These are phyloP conservation scores for Alternaria viburni DNA, from an alignment of 2,329 filamentous ascomycete species.

Conservation along the genomic window DNA sequence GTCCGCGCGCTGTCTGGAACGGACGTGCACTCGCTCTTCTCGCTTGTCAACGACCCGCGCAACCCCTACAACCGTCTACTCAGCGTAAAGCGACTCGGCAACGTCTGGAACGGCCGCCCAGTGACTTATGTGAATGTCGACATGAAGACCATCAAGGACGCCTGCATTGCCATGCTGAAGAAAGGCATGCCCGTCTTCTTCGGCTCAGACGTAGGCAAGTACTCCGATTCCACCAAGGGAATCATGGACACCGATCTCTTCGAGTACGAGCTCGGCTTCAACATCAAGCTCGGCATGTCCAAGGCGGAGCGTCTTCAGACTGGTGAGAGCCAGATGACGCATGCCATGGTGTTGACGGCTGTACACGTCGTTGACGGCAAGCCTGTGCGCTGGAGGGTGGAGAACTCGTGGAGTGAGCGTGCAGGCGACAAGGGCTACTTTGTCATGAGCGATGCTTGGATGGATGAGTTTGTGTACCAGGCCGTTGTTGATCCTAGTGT, in stretches of 20 bases:
- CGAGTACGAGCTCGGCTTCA: constrained; percentile 85
- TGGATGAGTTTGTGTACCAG: constrained; percentile 78
- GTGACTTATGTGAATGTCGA: constrained; percentile 85
- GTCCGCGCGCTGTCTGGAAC: constrained; percentile 65
- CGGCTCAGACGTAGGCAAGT: constrained; percentile 86
- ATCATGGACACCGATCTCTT: constrained; percentile 81
- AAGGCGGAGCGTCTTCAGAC: constrained; percentile 77
- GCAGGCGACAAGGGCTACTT: constrained; percentile 83
- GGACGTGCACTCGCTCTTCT: constrained; percentile 74
- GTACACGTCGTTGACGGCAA: constrained; percentile 76
- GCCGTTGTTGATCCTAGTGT: constrained; percentile 77
- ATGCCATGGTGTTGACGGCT: constrained; percentile 89
- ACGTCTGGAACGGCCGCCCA: constrained; percentile 76
- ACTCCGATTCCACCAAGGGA: constrained; percentile 69
- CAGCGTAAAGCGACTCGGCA: constrained; percentile 79
- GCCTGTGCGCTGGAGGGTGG: constrained; percentile 79
- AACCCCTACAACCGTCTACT: constrained; percentile 75
- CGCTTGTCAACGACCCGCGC: constrained; percentile 83
- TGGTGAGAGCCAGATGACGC: constrained; percentile 84
- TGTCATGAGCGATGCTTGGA: constrained; percentile 79
- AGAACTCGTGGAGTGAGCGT: constrained; percentile 80
- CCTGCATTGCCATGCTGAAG: constrained; percentile 78
- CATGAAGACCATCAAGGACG: constrained; percentile 73
- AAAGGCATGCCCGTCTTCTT: constrained; percentile 86
- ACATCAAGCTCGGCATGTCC: constrained; percentile 72